A percentile compares a stretch with the other conserved stretches of the same genome.
Conservation (phyloP, 495 filamentous ascomycete genomes). For the Penicillium mononematosum region DNA sequence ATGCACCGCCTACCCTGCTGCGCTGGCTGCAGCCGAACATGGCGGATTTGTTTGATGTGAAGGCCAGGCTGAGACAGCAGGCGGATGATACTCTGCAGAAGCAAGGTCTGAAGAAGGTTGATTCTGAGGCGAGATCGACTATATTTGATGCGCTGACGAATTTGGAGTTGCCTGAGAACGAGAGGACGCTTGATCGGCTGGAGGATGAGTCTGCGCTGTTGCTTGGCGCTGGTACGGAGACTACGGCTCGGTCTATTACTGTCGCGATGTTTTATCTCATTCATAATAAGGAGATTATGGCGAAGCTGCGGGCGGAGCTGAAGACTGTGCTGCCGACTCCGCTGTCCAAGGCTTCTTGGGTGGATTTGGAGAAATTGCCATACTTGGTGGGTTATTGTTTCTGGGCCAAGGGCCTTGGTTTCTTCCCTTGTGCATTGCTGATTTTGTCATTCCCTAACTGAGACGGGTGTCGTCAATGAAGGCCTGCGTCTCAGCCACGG, state of each 20-base stretch:
- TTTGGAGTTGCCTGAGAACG: constrained; percentile 23
- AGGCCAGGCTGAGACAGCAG: constrained; percentile 20
- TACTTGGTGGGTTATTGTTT: constrained; percentile 39
- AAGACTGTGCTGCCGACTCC: constrained; percentile 32
- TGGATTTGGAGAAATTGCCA: constrained; percentile 49
- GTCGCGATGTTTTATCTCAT: constrained; percentile 25
- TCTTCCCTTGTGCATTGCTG: not conserved
- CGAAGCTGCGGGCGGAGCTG: constrained; percentile 33
- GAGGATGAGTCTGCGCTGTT: constrained; percentile 40
- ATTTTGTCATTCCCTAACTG: not conserved
- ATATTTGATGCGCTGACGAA: constrained; percentile 28
- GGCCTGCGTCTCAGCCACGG: constrained; percentile 46
- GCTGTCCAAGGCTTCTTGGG: constrained; percentile 28
- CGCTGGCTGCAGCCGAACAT: constrained; percentile 25
- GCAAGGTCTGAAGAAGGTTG: constrained; percentile 12
- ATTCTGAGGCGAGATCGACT: not conserved
- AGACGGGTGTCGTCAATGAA: constrained; percentile 49
- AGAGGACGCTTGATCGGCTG: constrained; percentile 31
- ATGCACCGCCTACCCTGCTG: constrained; percentile 19
- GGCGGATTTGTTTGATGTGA: constrained; percentile 23
- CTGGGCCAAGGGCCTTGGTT: not conserved
- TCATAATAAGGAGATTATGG: constrained; percentile 7
- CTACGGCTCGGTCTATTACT: constrained; percentile 31
- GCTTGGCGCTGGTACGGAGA: constrained; percentile 45
- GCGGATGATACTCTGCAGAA: constrained; percentile 21